These are phyloP conservation scores for Amaranthus cruentus DNA, from an alignment of 148 eudicot genomes.

Conservation along the genomic window DNA sequence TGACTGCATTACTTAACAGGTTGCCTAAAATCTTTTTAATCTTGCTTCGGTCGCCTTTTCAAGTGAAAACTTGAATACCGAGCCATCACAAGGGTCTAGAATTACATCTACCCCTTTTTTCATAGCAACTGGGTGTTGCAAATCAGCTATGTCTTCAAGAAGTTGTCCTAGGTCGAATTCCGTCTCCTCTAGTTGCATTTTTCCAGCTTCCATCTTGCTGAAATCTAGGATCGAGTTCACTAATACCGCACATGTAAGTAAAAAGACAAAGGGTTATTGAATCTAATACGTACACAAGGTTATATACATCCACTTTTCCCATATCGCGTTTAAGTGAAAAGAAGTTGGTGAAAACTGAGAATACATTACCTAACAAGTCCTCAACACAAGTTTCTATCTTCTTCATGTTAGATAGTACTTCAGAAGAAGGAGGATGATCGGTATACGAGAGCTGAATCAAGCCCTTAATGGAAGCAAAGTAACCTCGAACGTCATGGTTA, in stretches of 20 bases:
- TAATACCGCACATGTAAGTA: slow-evolving; percentile 34
- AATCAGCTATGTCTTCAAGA: slow-evolving; percentile 61
- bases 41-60: slow-evolving; percentile 67
- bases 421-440: slow-evolving; percentile 40
- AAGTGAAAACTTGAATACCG: slow-evolving; percentile 33
- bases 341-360: too few species aligned
- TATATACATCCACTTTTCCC: too few species aligned
- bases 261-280: background rate
- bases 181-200: slow-evolving; percentile 54
- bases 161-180: slow-evolving; percentile 56
- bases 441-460: slow-evolving; percentile 32
- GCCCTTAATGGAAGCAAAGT: slow-evolving; percentile 57
- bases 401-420: slow-evolving; percentile 37
- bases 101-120: slow-evolving; percentile 72
- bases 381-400: slow-evolving; percentile 41
- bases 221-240: slow-evolving; percentile 66
- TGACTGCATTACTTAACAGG: slow-evolving; percentile 75
- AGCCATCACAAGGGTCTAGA: slow-evolving; percentile 62
- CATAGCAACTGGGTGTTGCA: slow-evolving; percentile 55
- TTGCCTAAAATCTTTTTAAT: slow-evolving; percentile 62
- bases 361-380: slow-evolving; percentile 52
- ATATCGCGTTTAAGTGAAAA: too few species aligned
- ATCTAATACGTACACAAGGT: too few species aligned
- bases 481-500: slow-evolving; percentile 72
- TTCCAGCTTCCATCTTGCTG: slow-evolving; percentile 81